phyloP scores from a whole-genome alignment of 768 basidiomycete genomes.

The Pisolithus tinctorius region DNA sequence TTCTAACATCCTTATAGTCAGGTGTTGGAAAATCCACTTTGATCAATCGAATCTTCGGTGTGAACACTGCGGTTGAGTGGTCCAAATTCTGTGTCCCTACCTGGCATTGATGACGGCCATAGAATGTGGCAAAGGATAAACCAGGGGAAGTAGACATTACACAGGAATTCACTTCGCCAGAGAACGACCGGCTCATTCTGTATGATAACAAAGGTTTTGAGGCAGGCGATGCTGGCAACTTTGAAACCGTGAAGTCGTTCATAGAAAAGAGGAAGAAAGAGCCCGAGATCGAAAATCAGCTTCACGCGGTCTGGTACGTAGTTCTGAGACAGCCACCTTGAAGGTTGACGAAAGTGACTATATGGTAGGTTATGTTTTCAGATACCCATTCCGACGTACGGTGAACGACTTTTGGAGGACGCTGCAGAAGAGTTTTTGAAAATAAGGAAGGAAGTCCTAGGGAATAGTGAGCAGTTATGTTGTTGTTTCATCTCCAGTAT shows the following conservation, averaged over 20 bases:
- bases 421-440: too few relatives aligned
- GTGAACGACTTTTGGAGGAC: neutral
- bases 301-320: slow-evolving; percentile 3
- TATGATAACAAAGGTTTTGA: slow-evolving; percentile 12
- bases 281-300: neutral
- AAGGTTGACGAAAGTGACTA: neutral
- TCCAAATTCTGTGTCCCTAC: neutral
- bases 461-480: too few relatives aligned
- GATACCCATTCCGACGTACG: neutral
- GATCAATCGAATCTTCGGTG: too few relatives aligned
- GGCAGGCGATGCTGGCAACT: slow-evolving; percentile 3
- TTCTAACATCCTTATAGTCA: neutral
- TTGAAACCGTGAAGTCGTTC: slow-evolving; percentile 5
- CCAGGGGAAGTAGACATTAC: slow-evolving; percentile 5
- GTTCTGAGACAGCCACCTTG: too few relatives aligned
- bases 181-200: too few relatives aligned
- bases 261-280: neutral
- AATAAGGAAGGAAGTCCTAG: too few relatives aligned
- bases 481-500: too few relatives aligned
- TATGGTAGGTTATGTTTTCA: neutral
- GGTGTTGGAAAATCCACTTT: neutral
- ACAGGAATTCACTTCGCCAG: neutral
- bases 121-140: neutral
- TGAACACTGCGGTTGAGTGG: neutral
- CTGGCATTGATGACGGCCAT: neutral